These are phyloP conservation scores for Cucurbita moschata DNA, from an alignment of 306 rosid genomes.

Conservation along the genomic window DNA sequence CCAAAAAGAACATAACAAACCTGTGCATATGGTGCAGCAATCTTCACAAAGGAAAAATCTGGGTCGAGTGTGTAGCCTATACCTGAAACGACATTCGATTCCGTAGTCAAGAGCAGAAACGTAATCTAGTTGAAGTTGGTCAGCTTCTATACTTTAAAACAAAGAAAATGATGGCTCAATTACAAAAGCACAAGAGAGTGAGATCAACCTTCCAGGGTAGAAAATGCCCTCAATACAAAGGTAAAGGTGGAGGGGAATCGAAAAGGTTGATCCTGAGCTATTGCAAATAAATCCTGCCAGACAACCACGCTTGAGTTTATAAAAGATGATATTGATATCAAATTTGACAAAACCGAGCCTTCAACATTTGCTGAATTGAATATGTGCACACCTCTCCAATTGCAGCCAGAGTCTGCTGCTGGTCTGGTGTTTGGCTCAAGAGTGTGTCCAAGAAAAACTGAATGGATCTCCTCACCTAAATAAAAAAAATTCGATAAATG, in stretches of 20 bases:
- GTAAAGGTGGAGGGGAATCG: constrained; percentile 88
- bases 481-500: background rate
- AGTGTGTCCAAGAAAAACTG: constrained; percentile 60
- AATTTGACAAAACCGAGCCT: background rate
- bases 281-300: constrained; percentile 74
- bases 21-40: constrained; percentile 97
- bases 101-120: background rate
- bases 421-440: constrained; percentile 55
- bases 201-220: constrained; percentile 71
- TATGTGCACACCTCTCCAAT: constrained; percentile 58
- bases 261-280: constrained; percentile 82
- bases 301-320: background rate
- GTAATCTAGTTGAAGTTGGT: background rate
- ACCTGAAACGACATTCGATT: constrained; percentile 28
- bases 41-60: constrained; percentile 77
- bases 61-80: constrained; percentile 71
- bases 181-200: background rate
- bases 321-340: background rate
- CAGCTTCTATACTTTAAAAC: background rate
- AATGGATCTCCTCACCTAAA: constrained; percentile 67
- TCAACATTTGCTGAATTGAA: background rate
- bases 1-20: constrained; percentile 14
- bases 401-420: constrained; percentile 52
- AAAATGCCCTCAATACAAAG: constrained; percentile 76
- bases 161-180: background rate